Evolutionary conservation across 345 rosid species (phyloP), one percentile per base, ranked within the genome.

Genomic region (Lepidium africanum): DNA sequence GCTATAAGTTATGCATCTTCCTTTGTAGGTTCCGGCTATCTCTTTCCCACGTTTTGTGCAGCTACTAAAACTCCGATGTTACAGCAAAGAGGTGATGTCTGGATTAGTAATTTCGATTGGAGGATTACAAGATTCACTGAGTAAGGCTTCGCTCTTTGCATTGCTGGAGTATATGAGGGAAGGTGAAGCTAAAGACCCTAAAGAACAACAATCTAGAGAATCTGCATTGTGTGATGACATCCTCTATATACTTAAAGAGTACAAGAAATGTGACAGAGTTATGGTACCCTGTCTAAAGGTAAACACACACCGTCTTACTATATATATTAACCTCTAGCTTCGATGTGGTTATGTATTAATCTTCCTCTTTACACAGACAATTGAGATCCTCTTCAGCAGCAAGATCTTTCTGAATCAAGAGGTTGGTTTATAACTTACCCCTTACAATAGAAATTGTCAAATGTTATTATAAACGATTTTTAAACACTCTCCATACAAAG

Each of bases 21-120:
- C 32, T 27, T 63, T 80, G 78, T 76, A 94, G 97, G 96, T 84
- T 4, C 92, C 99, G 15, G 15, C 82, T 58, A 71, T 87, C 80
- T 86, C 94, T 52, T 91, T 80, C 82, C 92, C 95, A n/a, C 86
- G 86, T 13, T 89, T 94, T 60, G 77, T 94, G 33, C 85, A 81
- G 72, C 71, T 94, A 59, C 82, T 94, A 63, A 62, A 74, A 71
- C 66, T 81, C 72, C 72, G 74, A 72, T 86, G 91, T 55, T 91
- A 87, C 69, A 89, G 99, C 79, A 86, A 65, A 77, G 55, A 62
- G 57, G 77, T 89, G 49, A 70, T 89, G 66, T 90, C 92, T 49
- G 99, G 99, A 27, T 81, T 94, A 79, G 97, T 91, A 46, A 82
- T 91, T 54, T 83, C 99, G 35, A 76, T 80, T 65, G 99, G 99